Evolutionary conservation across 1,139 yeast genomes (phyloP).

Genomic region (Geotrichum siamense): DNA sequence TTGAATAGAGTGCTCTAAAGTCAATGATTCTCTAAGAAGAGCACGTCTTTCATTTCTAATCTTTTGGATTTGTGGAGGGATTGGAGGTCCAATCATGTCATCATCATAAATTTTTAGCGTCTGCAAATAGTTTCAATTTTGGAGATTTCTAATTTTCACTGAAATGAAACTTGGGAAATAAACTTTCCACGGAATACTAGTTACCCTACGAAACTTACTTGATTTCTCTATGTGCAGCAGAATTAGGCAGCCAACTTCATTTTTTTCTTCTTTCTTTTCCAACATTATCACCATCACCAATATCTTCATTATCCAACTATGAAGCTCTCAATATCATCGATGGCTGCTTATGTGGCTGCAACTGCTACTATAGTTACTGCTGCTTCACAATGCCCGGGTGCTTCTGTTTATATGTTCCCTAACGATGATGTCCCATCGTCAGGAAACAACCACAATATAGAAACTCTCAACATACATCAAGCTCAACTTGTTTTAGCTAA

Average conservation of each 20-base stretch:
- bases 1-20: too few species aligned
- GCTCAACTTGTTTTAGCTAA: slow-evolving; percentile 28
- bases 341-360: slow-evolving; percentile 11
- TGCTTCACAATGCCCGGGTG: slow-evolving; percentile 15
- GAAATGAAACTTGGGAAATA: too few species aligned
- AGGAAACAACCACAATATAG: slow-evolving; percentile 1
- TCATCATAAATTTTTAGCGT: too few species aligned
- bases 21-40: too few species aligned
- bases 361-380: slow-evolving; percentile 10
- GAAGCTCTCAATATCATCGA: slow-evolving; percentile 9
- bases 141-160: too few species aligned
- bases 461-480: slow-evolving; percentile 22
- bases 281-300: not conserved
- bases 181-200: too few species aligned
- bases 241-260: not conserved
- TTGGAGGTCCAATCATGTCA: not conserved
- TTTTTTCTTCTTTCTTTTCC: not conserved
- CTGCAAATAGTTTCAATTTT: too few species aligned
- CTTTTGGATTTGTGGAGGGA: not conserved
- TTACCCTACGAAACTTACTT: too few species aligned
- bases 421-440: not conserved
- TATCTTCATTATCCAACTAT: slow-evolving; percentile 7
- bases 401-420: slow-evolving; percentile 16
- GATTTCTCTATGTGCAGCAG: too few species aligned
- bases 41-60: not conserved